Evolutionary conservation across 768 basidiomycete genomes (phyloP).

Genomic region (Atractiella rhizophila): DNA sequence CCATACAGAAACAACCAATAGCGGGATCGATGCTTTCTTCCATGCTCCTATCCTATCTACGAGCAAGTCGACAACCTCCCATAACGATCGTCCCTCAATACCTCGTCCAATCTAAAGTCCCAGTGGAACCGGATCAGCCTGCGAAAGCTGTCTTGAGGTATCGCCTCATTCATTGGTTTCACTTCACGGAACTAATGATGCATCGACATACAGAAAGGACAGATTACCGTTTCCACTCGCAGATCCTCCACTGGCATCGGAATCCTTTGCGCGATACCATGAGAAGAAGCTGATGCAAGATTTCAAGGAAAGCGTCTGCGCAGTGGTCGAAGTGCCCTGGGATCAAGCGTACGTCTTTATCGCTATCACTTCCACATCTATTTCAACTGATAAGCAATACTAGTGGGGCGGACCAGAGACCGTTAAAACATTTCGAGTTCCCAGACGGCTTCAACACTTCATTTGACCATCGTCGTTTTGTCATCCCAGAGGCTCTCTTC

Average conservation of each 20-base stretch:
- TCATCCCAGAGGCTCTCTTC: constrained; percentile 74
- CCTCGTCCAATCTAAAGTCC: constrained; percentile 44
- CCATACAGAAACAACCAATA: constrained; percentile 32
- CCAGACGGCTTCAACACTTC: constrained; percentile 70
- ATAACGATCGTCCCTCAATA: constrained; percentile 63
- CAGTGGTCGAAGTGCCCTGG: constrained; percentile 64
- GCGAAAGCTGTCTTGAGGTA: constrained; percentile 48
- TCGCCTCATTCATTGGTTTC: constrained; percentile 26
- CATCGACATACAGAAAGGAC: constrained; percentile 3
- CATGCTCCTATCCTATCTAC: constrained; percentile 22
- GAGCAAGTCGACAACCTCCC: constrained; percentile 4
- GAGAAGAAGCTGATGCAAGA: constrained; percentile 65
- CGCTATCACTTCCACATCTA: neutral
- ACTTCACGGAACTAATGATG: constrained; percentile 4
- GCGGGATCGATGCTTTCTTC: constrained; percentile 39
- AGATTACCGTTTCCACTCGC: too few species aligned
- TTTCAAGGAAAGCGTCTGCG: constrained; percentile 71
- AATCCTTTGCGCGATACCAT: constrained; percentile 57
- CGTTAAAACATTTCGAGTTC: constrained; percentile 53
- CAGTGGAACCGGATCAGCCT: constrained; percentile 42
- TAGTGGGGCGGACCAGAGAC: constrained; percentile 31
- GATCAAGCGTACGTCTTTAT: constrained; percentile 38
- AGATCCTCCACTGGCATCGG: constrained; percentile 37
- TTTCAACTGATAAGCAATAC: constrained; percentile 31
- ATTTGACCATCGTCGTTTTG: constrained; percentile 47